A percentile compares a stretch with the other conserved stretches of the same genome.
phyloP scores from a whole-genome alignment of 352 stramenopile species.

The Phytophthora rubi region DNA sequence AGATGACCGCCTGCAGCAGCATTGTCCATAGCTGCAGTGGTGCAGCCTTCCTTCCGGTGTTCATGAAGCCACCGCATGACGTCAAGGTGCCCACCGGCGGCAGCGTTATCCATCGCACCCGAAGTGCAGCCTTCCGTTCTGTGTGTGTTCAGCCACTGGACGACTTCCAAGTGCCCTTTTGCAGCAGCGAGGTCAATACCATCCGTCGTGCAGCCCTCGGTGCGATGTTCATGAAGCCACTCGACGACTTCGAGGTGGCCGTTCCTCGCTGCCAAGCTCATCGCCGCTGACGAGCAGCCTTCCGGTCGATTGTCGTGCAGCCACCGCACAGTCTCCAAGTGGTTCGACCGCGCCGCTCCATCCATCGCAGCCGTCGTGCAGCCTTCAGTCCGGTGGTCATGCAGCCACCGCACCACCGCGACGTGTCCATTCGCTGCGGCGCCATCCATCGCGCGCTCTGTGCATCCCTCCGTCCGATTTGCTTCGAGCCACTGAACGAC shows the following conservation, averaged over 20 bases:
- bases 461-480: conserved; percentile 35
- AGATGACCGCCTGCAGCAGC: conserved; percentile 24
- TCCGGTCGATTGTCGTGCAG: conserved; percentile 19
- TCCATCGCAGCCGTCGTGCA: conserved; percentile 34
- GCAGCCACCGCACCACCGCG: conserved; percentile 20
- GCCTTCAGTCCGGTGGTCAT: conserved; percentile 22
- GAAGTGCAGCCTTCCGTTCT: conserved; percentile 26
- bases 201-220: conserved; percentile 27
- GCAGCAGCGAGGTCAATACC: conserved; percentile 32
- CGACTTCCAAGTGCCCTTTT: conserved; percentile 46
- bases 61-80: conserved; percentile 38
- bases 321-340: conserved; percentile 25
- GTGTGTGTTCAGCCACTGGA: conserved; percentile 54
- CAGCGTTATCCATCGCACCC: conserved; percentile 26
- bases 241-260: conserved; percentile 22
- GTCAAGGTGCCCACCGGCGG: conserved; percentile 22
- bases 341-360: conserved; percentile 24
- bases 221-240: conserved; percentile 28
- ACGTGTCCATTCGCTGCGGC: conserved; percentile 34
- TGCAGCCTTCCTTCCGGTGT: conserved; percentile 33
- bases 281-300: conserved; percentile 22
- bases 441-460: conserved; percentile 31
- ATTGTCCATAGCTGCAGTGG: conserved; percentile 30
- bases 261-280: conserved; percentile 33
- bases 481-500: conserved; percentile 31